These are phyloP conservation scores for Inga laurina DNA, from an alignment of 306 rosid genomes.

Conservation along the genomic window DNA sequence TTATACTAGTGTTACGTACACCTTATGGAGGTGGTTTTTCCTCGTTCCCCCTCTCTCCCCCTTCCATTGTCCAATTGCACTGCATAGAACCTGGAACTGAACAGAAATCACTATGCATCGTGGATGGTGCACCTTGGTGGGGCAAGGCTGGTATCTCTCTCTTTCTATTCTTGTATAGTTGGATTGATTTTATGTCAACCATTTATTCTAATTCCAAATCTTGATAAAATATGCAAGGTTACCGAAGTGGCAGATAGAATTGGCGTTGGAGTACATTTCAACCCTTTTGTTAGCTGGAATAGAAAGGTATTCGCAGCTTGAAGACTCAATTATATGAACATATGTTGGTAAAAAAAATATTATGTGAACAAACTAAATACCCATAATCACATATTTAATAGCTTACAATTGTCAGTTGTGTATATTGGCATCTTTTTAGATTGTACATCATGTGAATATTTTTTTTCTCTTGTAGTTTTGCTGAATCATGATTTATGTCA, in stretches of 20 bases:
- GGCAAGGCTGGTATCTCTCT: constrained; percentile 67
- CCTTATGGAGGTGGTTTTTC: not conserved
- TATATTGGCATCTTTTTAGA: not conserved
- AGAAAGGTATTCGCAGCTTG: constrained; percentile 60
- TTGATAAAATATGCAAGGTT: constrained; percentile 53
- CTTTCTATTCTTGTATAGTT: constrained; percentile 6
- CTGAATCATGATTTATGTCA: not conserved
- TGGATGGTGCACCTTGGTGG: constrained; percentile 86
- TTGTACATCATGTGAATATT: not conserved
- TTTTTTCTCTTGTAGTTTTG: not conserved
- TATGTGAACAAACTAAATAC: constrained; percentile 15
- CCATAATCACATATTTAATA: constrained; percentile 24
- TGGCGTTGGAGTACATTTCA: constrained; percentile 95
- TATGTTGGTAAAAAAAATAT: not conserved
- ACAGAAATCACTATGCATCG: constrained; percentile 85
- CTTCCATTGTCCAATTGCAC: constrained; percentile 17
- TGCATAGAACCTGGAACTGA: constrained; percentile 73
- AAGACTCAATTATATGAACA: constrained; percentile 10
- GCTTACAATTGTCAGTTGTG: not conserved
- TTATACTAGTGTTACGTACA: constrained; percentile 13
- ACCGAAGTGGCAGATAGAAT: constrained; percentile 73
- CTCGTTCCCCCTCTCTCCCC: no score
- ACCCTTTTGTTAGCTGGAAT: constrained; percentile 83
- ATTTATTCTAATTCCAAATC: constrained; percentile 25
- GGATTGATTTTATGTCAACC: constrained; percentile 2